Evolutionary conservation across 495 filamentous ascomycete species (phyloP), one percentile per base, ranked within the genome.

Genomic region (Penicillium steckii): DNA sequence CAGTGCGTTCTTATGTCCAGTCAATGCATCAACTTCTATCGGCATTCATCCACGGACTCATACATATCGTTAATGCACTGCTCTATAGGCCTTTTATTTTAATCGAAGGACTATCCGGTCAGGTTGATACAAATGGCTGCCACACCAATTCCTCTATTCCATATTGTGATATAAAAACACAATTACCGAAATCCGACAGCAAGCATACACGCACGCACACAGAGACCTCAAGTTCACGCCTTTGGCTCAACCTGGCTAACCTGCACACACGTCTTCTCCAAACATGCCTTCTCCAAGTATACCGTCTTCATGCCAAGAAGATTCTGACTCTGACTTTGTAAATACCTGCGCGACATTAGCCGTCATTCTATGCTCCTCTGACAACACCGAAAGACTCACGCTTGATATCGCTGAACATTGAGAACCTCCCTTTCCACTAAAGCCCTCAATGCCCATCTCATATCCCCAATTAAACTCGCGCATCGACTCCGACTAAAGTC

Each of bases 401-500:
- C 72, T 56, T 83, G 68, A 60, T 87, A 87, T 65, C 52, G 47
- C 8, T 57, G 44, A 9, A 57, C 43, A 27, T 78, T 74, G 57
- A 79, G 70, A 59, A 93, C 70, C 59, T 84, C 80, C 59, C 75
- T 70, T 60, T 91, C 87, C 80, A 91, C 77, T 46, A 95, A 72
- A n/a, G 82, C 68, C 48, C 81, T 67, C 55, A 87, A 63, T 50
- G 84, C 84, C 38, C 84, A 68, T 61, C 83, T 85, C 61, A 95
- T 81, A 63, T 94, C 90, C 9, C 65, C 53, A 42, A 92, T 77
- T 44, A 96, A 66, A 6, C 74, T 68, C 63, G 92, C 87, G 62
- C 88, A 91, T 19, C 90, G 79, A 49, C 74, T 80, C 62, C 83
- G 79, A 22, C 78, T 84, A 60, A 96, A 95, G 65, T 95, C 90